A percentile compares a stretch with the other conserved stretches of the same genome.
These are phyloP conservation scores for Juglanconis oblonga DNA, from an alignment of 2,329 filamentous ascomycete genomes.

Conservation along the genomic window DNA sequence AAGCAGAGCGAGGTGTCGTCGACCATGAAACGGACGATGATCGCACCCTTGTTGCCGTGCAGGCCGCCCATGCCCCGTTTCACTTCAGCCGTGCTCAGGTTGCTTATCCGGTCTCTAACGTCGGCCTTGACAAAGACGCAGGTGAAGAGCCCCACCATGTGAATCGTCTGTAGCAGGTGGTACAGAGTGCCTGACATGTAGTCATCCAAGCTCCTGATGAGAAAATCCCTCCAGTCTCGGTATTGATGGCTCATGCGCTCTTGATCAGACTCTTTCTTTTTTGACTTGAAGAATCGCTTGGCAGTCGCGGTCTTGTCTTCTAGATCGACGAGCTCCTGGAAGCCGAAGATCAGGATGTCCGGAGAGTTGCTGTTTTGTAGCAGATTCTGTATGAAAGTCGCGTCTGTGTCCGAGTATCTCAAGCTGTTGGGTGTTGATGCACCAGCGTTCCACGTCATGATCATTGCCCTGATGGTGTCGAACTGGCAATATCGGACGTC, in stretches of 20 bases:
- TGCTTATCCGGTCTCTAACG: constrained; percentile 71
- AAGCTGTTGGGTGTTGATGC: constrained; percentile 88
- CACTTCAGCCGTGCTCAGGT: constrained; percentile 76
- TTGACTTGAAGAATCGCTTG: constrained; percentile 89
- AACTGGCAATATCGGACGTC: constrained; percentile 85
- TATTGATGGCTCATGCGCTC: constrained; percentile 98
- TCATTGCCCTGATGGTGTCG: constrained; percentile 72
- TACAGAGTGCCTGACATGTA: constrained; percentile 79
- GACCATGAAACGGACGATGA: constrained; percentile 86
- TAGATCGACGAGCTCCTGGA: constrained; percentile 96
- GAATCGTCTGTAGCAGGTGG: constrained; percentile 81
- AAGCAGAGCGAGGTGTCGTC: constrained; percentile 95
- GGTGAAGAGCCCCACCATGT: constrained; percentile 90
- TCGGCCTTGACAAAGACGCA: constrained; percentile 90
- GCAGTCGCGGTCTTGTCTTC: constrained; percentile 97
- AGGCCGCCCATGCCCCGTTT: constrained; percentile 95
- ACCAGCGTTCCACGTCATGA: constrained; percentile 96
- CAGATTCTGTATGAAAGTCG: constrained; percentile 76
- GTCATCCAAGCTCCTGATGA: constrained; percentile 79
- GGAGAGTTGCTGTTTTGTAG: constrained; percentile 74
- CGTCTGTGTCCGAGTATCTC: constrained; percentile 66
- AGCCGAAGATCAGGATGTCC: constrained; percentile 92
- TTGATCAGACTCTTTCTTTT: constrained; percentile 79
- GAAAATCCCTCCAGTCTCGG: constrained; percentile 90
- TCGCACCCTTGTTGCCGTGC: constrained; percentile 94